Evolutionary conservation across 108 stramenopile species (phyloP), one percentile per base, ranked within the genome.

Genomic region (Phaeodactylum tricornutum): DNA sequence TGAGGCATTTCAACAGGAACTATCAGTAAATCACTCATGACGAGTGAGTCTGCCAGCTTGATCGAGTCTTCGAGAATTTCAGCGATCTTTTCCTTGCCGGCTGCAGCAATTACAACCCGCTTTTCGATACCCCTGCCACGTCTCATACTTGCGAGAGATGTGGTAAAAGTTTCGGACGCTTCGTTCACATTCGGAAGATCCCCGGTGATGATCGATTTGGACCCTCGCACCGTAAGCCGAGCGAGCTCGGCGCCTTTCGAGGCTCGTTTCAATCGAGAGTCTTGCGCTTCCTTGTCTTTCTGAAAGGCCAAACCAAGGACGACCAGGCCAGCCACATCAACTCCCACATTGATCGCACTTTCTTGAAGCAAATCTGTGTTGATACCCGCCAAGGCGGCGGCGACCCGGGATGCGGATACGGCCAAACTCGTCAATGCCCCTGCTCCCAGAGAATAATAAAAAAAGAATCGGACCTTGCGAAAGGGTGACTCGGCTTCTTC

Each of bases 401-500:
- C 55, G 15, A 68, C 54, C 4, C 67, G 41, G 2, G 67, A 36
- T 4, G 23, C 19, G 3, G 51, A 53, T n/a, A 68, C 24, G 2
- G 43, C 15, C n/a, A 68, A 24, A 29, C 41, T 44, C 6, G 29
- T 68, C 3, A 29, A 6, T n/a, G 60, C 60, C 14, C 67, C 67
- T 16, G 44, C 67, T 7, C 27, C 42, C 23, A 40, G 14, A 43
- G 12, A 26, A 23, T 28, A 5, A 28, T 59, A 59, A 30, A 59
- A 20, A 34, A 59, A 59, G 51, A 36, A 59, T 21, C 67, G 67
- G 3, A 68, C 67, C 39, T 62, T 61, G 21, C 48, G 59, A 50
- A 68, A 68, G 8, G 67, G 67, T 8, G 55, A 49, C 33, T 68
- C 67, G 16, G 67, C 67, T 43, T 68, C 67, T 43, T 52, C 67